Evolutionary conservation across 2,329 filamentous ascomycete genomes (phyloP).

Genomic region (Aspergillus hiratsukae): DNA sequence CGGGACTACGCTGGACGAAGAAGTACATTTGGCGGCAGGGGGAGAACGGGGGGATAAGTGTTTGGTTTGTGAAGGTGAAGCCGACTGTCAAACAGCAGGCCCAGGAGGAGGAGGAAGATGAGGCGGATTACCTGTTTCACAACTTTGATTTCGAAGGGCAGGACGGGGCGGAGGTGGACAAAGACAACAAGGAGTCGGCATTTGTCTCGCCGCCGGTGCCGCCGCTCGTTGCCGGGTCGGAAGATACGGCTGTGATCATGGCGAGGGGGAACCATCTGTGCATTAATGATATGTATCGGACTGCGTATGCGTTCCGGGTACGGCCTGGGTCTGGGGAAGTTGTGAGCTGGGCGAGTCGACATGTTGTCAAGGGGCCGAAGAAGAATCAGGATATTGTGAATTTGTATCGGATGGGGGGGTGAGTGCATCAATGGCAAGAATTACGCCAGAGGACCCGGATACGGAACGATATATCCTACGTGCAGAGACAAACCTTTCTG

Average conservation of each 20-base stretch:
- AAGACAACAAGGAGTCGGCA: constrained; percentile 6
- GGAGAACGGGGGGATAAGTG: constrained; percentile 30
- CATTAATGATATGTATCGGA: constrained; percentile 45
- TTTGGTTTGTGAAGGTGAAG: constrained; percentile 43
- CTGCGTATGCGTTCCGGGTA: constrained; percentile 41
- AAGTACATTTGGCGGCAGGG: constrained; percentile 43
- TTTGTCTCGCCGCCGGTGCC: constrained; percentile 24
- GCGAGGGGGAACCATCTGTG: constrained; percentile 43
- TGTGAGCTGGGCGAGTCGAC: constrained; percentile 40
- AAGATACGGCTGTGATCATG: constrained; percentile 26
- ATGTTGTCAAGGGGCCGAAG: constrained; percentile 43
- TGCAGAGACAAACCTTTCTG: neutral
- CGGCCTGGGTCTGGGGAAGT: constrained; percentile 27
- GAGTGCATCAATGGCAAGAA: too few relatives aligned
- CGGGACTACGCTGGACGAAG: constrained; percentile 34
- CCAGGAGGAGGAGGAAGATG: constrained; percentile 18
- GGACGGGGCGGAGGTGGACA: neutral
- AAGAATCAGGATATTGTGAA: constrained; percentile 45
- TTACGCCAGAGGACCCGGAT: neutral
- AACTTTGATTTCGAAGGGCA: constrained; percentile 33
- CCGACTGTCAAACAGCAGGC: neutral
- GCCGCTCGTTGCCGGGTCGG: constrained; percentile 8
- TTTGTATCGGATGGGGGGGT: constrained; percentile 23
- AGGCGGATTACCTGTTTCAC: constrained; percentile 44
- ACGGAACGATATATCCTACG: neutral